Evolutionary conservation across 768 basidiomycete species (phyloP).

Genomic region (Hydnum rufescens): DNA sequence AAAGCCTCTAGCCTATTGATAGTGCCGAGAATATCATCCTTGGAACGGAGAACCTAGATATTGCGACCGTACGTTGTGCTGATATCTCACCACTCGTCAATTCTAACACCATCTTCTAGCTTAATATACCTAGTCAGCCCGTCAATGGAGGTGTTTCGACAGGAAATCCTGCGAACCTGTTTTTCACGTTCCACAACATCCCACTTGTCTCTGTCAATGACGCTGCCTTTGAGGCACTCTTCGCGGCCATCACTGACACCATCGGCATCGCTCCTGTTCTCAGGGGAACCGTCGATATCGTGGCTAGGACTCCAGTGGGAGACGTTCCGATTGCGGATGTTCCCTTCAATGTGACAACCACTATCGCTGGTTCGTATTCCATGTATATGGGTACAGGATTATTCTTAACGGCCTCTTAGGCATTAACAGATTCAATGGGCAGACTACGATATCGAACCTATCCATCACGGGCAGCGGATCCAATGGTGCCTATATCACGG

Average conservation of each 20-base stretch:
- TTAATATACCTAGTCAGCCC: slow-evolving; percentile 29
- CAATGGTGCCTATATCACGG: slow-evolving; percentile 35
- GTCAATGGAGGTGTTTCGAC: slow-evolving; percentile 46
- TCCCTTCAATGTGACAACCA: slow-evolving; percentile 38
- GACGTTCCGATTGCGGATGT: slow-evolving; percentile 45
- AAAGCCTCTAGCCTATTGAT: no score
- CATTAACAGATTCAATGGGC: slow-evolving; percentile 39
- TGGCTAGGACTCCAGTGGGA: slow-evolving; percentile 27
- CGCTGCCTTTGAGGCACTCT: not conserved
- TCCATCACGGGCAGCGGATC: slow-evolving; percentile 46
- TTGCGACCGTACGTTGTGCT: no score
- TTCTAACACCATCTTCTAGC: slow-evolving; percentile 19
- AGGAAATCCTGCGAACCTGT: slow-evolving; percentile 40
- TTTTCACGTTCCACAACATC: slow-evolving; percentile 28
- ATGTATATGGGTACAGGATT: not conserved
- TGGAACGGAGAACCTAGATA: no score
- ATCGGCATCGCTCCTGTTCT: not conserved
- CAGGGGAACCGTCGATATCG: not conserved
- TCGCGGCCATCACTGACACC: not conserved
- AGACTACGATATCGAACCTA: slow-evolving; percentile 33
- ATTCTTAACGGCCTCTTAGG: not conserved
- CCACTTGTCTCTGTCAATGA: not conserved
- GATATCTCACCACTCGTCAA: no score
- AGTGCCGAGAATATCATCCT: no score
- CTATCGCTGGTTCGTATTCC: slow-evolving; percentile 38